phyloP scores from a whole-genome alignment of 192 early-diverging fungal genomes.

The Rhizoclosmatium globosum region DNA sequence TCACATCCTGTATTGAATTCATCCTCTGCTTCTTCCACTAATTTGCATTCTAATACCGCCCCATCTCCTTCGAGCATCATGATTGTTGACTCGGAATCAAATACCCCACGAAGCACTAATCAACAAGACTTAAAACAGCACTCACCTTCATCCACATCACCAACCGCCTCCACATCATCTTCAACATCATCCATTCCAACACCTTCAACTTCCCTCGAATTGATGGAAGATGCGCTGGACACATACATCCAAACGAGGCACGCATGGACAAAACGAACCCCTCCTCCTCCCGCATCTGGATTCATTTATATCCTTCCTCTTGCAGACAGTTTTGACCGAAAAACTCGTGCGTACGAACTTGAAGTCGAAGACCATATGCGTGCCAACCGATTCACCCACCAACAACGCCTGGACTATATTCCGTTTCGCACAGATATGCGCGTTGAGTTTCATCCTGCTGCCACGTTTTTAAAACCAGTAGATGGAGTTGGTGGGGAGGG shows the following conservation, averaged over 20 bases:
- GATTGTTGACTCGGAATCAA: not conserved
- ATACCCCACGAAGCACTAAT: not conserved
- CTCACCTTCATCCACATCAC: not conserved
- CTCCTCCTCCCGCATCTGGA: not conserved
- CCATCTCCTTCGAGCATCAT: not conserved
- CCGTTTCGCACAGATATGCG: not conserved
- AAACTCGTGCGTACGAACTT: constrained; percentile 8
- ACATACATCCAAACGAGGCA: not conserved
- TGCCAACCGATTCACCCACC: not conserved
- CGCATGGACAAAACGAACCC: not conserved
- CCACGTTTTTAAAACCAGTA: not conserved
- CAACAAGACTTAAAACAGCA: not conserved
- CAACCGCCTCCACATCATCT: not conserved
- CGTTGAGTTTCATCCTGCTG: not conserved
- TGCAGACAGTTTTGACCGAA: not conserved
- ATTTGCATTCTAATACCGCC: not conserved
- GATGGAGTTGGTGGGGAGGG: not conserved
- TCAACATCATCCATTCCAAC: not conserved
- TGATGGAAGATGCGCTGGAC: no score
- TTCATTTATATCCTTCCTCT: not conserved
- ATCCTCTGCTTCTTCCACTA: not conserved
- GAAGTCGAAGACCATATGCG: constrained; percentile 3
- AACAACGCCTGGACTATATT: not conserved
- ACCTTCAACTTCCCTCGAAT: no score
- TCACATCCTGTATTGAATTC: not conserved